phyloP scores from a whole-genome alignment of 179 eudicot species.

The Drosera spatulata region DNA sequence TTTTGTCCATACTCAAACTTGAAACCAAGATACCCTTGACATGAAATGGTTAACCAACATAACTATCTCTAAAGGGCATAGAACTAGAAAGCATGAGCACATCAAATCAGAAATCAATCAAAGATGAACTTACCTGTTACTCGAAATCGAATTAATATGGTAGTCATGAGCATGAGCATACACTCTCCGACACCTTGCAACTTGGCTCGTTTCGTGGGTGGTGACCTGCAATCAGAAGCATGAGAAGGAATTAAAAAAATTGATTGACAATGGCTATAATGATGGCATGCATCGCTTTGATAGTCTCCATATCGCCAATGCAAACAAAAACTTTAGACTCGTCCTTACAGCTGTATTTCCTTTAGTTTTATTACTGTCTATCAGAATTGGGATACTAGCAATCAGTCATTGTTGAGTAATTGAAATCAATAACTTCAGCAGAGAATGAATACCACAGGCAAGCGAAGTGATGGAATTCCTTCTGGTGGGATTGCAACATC shows the following conservation, averaged over 20 bases:
- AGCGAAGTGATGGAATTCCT: constrained; percentile 62
- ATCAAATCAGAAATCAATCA: no score
- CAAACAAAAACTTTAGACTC: background rate
- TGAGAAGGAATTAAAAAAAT: background rate
- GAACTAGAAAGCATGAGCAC: no score
- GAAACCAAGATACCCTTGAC: no score
- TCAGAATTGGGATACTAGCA: no score
- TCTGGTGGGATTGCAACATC: constrained; percentile 57
- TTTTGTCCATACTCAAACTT: no score
- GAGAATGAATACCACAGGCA: constrained; percentile 91
- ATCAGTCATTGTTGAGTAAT: background rate
- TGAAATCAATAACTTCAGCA: constrained; percentile 5
- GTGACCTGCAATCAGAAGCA: constrained; percentile 40
- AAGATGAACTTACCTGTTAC: constrained; percentile 43
- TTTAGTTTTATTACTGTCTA: background rate
- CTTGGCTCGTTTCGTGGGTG: constrained; percentile 70
- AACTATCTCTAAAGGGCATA: no score
- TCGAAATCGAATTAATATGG: constrained; percentile 90
- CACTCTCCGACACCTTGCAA: constrained; percentile 86
- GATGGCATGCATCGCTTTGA: background rate
- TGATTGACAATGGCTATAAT: background rate
- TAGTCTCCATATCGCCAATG: background rate
- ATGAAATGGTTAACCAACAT: no score
- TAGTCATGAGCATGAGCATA: constrained; percentile 98
- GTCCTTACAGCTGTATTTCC: background rate